Percentiles rank a stretch among this genome's conserved stretches.
Conservation (phyloP, 179 eudicot species). For the Silene noctiflora region DNA sequence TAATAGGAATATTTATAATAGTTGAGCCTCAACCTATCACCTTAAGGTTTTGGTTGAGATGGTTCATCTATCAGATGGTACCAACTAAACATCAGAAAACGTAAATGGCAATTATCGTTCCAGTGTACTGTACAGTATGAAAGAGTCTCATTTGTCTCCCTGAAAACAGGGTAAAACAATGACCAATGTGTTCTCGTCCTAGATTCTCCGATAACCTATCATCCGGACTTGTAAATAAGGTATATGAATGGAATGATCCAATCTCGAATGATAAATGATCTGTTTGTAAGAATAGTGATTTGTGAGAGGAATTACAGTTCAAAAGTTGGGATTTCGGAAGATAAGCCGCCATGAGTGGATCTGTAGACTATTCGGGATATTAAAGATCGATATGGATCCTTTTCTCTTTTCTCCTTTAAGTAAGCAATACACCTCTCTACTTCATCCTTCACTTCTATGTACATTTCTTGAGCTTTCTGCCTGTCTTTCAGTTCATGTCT, state of each 20-base stretch:
- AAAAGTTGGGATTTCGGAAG: constrained; percentile 62
- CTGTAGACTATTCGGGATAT: constrained; percentile 47
- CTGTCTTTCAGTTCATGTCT: constrained; percentile 49
- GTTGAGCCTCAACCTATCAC: no score
- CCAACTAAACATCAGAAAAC: background rate
- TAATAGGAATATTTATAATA: no score
- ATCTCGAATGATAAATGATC: background rate
- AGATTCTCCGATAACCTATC: background rate
- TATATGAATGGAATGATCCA: background rate
- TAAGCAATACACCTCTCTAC: constrained; percentile 64
- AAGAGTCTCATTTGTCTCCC: no score
- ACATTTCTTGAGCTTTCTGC: constrained; percentile 53
- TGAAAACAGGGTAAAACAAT: no score
- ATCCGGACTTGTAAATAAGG: background rate
- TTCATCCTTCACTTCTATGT: constrained; percentile 55
- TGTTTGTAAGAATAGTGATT: background rate
- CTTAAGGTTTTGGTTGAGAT: no score
- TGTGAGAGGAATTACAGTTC: constrained; percentile 23
- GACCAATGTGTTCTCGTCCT: background rate
- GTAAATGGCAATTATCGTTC: background rate
- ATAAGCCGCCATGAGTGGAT: constrained; percentile 47
- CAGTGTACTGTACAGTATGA: no score
- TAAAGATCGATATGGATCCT: constrained; percentile 62
- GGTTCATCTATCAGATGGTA: no score
- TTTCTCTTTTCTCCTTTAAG: constrained; percentile 63